These are phyloP conservation scores for Cyberlindnera sargentensis DNA, from an alignment of 805 yeast species.

Conservation along the genomic window DNA sequence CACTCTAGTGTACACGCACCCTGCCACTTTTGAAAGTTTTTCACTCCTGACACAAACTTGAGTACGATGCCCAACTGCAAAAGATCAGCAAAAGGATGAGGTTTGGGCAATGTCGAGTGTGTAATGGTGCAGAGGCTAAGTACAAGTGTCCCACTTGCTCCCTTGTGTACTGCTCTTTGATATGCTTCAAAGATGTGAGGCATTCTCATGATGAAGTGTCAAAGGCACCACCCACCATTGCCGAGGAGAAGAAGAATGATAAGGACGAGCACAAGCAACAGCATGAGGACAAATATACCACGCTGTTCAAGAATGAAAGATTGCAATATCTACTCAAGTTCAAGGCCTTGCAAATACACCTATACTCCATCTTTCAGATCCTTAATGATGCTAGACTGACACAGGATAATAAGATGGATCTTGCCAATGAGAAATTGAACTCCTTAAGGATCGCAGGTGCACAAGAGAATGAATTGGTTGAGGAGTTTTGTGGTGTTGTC, in stretches of 20 bases:
- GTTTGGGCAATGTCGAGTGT: conserved; percentile 13
- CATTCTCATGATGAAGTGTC: conserved; percentile 25
- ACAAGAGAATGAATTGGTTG: conserved; percentile 61
- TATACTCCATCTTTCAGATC: conserved; percentile 41
- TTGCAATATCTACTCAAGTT: conserved; percentile 41
- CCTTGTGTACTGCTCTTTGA: conserved; percentile 43
- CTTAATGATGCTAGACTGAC: conserved; percentile 34
- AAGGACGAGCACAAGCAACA: not conserved
- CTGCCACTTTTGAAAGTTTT: not conserved
- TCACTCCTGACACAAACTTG: not conserved
- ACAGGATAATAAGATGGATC: conserved; percentile 48
- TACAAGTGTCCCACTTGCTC: conserved; percentile 54
- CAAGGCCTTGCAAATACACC: conserved; percentile 50
- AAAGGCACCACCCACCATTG: not conserved
- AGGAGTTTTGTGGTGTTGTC: conserved; percentile 48
- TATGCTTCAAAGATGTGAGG: conserved; percentile 45
- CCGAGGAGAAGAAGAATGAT: not conserved
- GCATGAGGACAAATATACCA: conserved; percentile 22
- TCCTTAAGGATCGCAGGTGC: conserved; percentile 57
- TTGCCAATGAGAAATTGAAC: conserved; percentile 55
- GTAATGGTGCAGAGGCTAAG: conserved; percentile 28
- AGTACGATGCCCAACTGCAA: not conserved
- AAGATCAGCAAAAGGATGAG: too few relatives aligned
- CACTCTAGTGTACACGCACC: too few relatives aligned
- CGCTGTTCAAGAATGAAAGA: conserved; percentile 33